These are phyloP conservation scores for Jatropha podagrica DNA, from an alignment of 441 rosid genomes.

Conservation along the genomic window DNA sequence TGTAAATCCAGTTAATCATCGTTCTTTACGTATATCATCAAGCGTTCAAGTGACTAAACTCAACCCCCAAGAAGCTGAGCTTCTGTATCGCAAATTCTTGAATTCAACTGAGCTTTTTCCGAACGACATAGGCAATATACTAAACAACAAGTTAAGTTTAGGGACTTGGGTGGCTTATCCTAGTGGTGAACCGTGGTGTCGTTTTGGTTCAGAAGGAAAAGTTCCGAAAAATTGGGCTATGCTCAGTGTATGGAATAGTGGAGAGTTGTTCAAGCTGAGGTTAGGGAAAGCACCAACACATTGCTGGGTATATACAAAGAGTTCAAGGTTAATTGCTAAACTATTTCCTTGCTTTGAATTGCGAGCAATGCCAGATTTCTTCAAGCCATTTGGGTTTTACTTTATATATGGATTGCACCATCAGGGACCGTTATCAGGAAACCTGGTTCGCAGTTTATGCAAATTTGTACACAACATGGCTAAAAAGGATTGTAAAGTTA, in stretches of 20 bases:
- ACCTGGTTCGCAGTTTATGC: conserved; percentile 52
- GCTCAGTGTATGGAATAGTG: conserved; percentile 85
- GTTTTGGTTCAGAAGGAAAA: conserved; percentile 20
- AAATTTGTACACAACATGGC: conserved; percentile 66
- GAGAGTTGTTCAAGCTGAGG: conserved; percentile 61
- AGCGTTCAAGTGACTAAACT: conserved; percentile 45
- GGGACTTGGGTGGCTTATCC: conserved; percentile 79
- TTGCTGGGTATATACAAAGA: conserved; percentile 49
- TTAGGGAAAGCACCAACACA: conserved; percentile 58
- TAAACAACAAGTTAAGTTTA: conserved; percentile 55
- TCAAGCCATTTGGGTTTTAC: conserved; percentile 66
- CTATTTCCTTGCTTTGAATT: conserved; percentile 52
- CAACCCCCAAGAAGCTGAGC: conserved; percentile 51
- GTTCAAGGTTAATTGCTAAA: conserved; percentile 41
- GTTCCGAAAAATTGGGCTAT: conserved; percentile 61
- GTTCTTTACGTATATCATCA: conserved; percentile 30
- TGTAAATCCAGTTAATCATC: conserved; percentile 54
- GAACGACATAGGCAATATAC: conserved; percentile 49
- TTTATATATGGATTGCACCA: conserved; percentile 65
- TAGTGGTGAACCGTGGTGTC: conserved; percentile 30
- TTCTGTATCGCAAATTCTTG: conserved; percentile 52
- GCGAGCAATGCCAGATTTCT: conserved; percentile 54
- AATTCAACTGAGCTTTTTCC: conserved; percentile 65
- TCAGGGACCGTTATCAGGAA: conserved; percentile 58
- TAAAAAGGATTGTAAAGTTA: conserved; percentile 52